Conservation (phyloP, 495 filamentous ascomycete species). For the Xeromyces bisporus region DNA sequence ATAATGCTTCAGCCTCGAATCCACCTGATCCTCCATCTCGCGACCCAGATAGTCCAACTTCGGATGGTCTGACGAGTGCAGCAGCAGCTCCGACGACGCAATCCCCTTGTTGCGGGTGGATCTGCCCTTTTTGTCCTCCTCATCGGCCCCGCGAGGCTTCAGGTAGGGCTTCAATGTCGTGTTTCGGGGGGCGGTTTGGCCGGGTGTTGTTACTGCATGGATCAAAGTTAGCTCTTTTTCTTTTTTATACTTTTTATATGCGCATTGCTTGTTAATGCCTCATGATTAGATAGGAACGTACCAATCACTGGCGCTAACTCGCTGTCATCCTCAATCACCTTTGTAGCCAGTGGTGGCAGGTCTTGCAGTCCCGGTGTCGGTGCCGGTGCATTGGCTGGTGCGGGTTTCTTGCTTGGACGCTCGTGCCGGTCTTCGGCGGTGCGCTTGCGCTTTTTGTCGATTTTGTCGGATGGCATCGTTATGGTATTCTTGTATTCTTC, state of each 20-base stretch:
- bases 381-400: too few species aligned
- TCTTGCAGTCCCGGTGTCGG: constrained; percentile 30
- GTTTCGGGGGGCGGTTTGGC: constrained; percentile 38
- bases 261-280: too few species aligned
- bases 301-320: constrained; percentile 45
- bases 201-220: constrained; percentile 48
- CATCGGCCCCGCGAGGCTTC: constrained; percentile 31
- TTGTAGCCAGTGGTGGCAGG: constrained; percentile 33
- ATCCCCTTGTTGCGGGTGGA: constrained; percentile 27
- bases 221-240: too few species aligned
- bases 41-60: constrained; percentile 68
- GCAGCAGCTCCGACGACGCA: constrained; percentile 46
- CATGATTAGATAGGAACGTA: too few species aligned
- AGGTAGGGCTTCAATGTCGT: constrained; percentile 47
- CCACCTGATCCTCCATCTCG: constrained; percentile 48
- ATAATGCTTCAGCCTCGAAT: constrained; percentile 65
- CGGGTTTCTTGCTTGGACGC: constrained; percentile 46
- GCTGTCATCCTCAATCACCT: constrained; percentile 38
- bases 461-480: constrained; percentile 34
- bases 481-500: too few species aligned
- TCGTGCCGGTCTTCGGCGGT: constrained; percentile 31
- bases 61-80: constrained; percentile 59
- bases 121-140: constrained; percentile 15
- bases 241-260: too few species aligned
- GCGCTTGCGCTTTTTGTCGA: constrained; percentile 63